These are phyloP conservation scores for Tetraselmis chui DNA, from an alignment of 139 green algal genomes.

Conservation along the genomic window DNA sequence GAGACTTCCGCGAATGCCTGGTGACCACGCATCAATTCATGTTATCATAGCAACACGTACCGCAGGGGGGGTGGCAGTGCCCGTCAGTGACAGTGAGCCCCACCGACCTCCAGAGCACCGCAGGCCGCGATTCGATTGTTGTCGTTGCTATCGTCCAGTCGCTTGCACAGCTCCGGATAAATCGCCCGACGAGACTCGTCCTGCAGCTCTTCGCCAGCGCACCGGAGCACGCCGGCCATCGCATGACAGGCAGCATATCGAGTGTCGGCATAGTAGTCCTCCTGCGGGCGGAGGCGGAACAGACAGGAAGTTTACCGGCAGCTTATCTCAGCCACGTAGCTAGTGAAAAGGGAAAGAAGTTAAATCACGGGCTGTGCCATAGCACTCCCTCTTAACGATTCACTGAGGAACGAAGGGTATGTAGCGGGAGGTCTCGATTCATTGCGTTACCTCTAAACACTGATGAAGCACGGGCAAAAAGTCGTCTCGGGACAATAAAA, in stretches of 20 bases:
- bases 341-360: too few species aligned
- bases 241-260: slow-evolving; percentile 40
- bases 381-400: too few species aligned
- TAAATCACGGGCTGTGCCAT: too few species aligned
- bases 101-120: slow-evolving; percentile 8
- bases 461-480: too few species aligned
- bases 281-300: slow-evolving; percentile 66
- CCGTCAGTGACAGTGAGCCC: neutral
- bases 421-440: too few species aligned
- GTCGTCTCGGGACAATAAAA: too few species aligned
- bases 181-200: slow-evolving; percentile 44
- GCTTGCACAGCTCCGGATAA: slow-evolving; percentile 71
- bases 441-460: too few species aligned
- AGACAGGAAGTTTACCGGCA: too few species aligned
- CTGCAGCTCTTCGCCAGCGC: slow-evolving; percentile 31
- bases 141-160: slow-evolving; percentile 78
- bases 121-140: slow-evolving; percentile 31
- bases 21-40: neutral
- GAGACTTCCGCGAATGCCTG: slow-evolving; percentile 15
- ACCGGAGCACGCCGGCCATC: slow-evolving; percentile 8
- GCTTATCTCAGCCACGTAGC: too few species aligned
- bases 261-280: slow-evolving; percentile 78
- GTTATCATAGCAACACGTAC: neutral
- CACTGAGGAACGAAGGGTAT: too few species aligned
- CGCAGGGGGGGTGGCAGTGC: too few species aligned